A percentile compares a stretch with the other conserved stretches of the same genome.
Evolutionary conservation across 164 flowering plant genomes (phyloP).

Genomic region (Stephania yunnanensis): DNA sequence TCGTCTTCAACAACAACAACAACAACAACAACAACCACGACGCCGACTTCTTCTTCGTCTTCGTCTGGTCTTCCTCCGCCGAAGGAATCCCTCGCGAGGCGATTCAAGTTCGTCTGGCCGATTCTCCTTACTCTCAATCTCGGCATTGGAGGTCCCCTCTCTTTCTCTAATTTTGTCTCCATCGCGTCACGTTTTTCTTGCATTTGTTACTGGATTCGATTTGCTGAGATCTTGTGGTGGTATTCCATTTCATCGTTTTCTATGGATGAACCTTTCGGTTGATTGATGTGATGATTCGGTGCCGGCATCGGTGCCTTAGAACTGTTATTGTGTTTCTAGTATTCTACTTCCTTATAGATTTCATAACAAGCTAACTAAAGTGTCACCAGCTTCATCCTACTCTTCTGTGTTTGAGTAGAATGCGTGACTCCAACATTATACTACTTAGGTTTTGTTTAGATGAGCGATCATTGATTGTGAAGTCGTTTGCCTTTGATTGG

Average conservation of each 20-base stretch:
- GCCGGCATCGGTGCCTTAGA: too few relatives aligned
- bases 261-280: background rate
- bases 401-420: too few relatives aligned
- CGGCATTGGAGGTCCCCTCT: conserved; percentile 55
- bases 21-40: conserved; percentile 32
- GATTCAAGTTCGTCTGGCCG: conserved; percentile 77
- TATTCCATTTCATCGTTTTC: background rate
- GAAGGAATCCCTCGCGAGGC: conserved; percentile 61
- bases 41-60: conserved; percentile 32
- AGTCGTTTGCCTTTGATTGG: too few relatives aligned
- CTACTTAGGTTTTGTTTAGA: too few relatives aligned
- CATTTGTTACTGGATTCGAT: background rate
- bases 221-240: background rate
- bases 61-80: conserved; percentile 27
- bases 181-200: background rate
- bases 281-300: background rate
- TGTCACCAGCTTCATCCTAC: too few relatives aligned
- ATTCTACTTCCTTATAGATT: too few relatives aligned
- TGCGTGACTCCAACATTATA: too few relatives aligned
- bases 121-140: conserved; percentile 64
- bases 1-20: background rate
- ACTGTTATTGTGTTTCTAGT: too few relatives aligned
- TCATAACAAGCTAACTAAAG: too few relatives aligned
- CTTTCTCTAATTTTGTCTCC: background rate
- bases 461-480: too few relatives aligned